Conservation (phyloP, 2,329 filamentous ascomycete species). For the Nemania sp. region DNA sequence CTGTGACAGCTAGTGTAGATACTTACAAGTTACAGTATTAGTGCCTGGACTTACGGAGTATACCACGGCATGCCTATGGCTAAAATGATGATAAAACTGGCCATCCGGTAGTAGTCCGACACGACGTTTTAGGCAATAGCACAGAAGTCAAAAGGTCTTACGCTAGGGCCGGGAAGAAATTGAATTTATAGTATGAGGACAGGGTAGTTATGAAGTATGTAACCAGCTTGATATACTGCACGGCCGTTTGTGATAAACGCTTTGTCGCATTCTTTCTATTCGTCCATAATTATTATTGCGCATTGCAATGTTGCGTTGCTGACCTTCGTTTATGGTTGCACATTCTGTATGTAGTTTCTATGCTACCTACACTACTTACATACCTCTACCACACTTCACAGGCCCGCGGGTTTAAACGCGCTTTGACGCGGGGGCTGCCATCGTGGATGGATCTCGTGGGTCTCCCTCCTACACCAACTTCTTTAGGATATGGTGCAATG, state of each 20-base stretch:
- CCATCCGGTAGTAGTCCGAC: slow-evolving; percentile 5
- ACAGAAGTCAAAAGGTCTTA: not conserved
- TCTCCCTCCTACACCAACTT: not conserved
- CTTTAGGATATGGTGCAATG: not conserved
- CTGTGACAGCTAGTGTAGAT: not conserved
- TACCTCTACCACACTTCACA: not conserved
- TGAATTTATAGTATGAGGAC: too few relatives aligned
- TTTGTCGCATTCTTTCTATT: too few relatives aligned
- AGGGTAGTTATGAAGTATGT: too few relatives aligned
- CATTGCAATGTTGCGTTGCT: too few relatives aligned
- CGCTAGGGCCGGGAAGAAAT: too few relatives aligned
- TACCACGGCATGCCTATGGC: slow-evolving; percentile 3
- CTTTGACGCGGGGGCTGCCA: slow-evolving; percentile 4
- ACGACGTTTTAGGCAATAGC: slow-evolving; percentile 8
- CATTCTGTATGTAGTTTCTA: too few relatives aligned
- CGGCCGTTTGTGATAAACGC: too few relatives aligned
- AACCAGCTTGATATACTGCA: too few relatives aligned
- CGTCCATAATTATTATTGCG: too few relatives aligned
- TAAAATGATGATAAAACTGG: slow-evolving; percentile 18
- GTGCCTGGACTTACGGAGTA: not conserved
- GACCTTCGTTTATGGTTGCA: too few relatives aligned
- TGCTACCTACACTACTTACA: not conserved
- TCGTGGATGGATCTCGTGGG: slow-evolving; percentile 5
- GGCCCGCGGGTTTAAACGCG: not conserved
- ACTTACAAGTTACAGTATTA: not conserved